phyloP scores from a whole-genome alignment of 768 basidiomycete genomes.

The Tylopilus vinaceipallidus region DNA sequence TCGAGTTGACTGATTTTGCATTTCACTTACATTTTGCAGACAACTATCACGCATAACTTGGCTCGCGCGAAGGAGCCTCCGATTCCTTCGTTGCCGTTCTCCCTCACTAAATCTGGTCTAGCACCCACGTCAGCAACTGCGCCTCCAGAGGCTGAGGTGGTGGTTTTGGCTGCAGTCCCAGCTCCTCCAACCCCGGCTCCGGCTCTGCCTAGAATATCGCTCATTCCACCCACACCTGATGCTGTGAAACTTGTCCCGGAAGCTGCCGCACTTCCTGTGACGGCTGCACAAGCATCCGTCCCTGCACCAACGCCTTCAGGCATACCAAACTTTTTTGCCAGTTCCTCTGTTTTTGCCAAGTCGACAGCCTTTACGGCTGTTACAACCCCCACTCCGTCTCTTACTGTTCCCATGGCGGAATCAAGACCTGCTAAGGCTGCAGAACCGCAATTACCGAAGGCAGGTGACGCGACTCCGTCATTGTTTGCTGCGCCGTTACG shows the following conservation, averaged over 20 bases:
- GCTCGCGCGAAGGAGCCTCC: constrained; percentile 63
- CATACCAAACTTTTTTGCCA: constrained; percentile 66
- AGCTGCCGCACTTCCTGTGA: not conserved
- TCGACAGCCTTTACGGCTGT: constrained; percentile 27
- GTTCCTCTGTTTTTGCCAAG: constrained; percentile 46
- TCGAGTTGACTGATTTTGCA: not conserved
- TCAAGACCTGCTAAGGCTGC: constrained; percentile 3
- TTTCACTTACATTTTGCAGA: constrained; percentile 23
- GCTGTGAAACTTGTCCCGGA: constrained; percentile 16
- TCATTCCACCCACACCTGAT: constrained; percentile 28
- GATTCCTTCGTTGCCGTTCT: constrained; percentile 62
- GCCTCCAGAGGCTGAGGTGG: constrained; percentile 13
- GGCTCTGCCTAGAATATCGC: constrained; percentile 22
- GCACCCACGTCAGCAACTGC: constrained; percentile 4
- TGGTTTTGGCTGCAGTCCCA: constrained; percentile 14
- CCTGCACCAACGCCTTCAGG: constrained; percentile 17
- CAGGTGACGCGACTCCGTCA: constrained; percentile 5
- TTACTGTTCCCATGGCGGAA: constrained; percentile 12
- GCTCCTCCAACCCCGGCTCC: constrained; percentile 12
- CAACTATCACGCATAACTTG: constrained; percentile 38
- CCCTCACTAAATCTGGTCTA: constrained; percentile 42
- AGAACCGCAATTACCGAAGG: constrained; percentile 4
- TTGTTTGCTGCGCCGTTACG: constrained; percentile 12
- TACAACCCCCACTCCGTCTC: constrained; percentile 21
- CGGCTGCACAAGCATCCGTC: constrained; percentile 6